Evolutionary conservation across 2,329 filamentous ascomycete species (phyloP), one percentile per base, ranked within the genome.

Genomic region (Hypoxylon sp.): DNA sequence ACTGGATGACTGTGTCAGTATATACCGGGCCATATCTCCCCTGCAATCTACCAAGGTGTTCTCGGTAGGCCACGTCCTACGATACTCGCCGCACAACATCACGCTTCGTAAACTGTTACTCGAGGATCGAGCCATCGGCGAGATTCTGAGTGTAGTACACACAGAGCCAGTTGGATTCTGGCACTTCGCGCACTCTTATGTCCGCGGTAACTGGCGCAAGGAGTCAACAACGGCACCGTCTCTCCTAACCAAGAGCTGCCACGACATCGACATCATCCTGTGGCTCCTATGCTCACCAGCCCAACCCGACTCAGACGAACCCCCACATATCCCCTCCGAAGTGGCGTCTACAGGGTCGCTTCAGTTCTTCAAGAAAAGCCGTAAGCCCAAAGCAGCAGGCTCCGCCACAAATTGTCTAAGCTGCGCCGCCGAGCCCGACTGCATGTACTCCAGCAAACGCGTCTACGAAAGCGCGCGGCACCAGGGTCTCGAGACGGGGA

Each of bases 121-220:
- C 0, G 86, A 92, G 70, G 89, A 97, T 57, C 86, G 86, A 11
- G 88, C 90, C 11, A 91, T 99, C 75, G 96, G 96, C 6, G 92
- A 98, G 60, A 84, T 98, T 31, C 83, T 97, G 57, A 95, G 92
- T 42, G 86, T 97, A 42, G 92, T 97, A 70, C 96, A 98, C 80
- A 96, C 93, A 0, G 96, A 98, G 79, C 96, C 96, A 0, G 91
- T 99, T 0, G 96, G 96, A 0, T 97, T 92, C 90, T 98, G 94
- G 93, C 96, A 98, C 79, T 98, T 97, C 78, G 86, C 92, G 0
- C 94, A 97, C 79, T 93, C 91, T 46, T 97, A 95, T 74, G 95
- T 98, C 37, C 88, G 93, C 50, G 96, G 96, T 15, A 98, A 98
- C 80, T 98, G 96, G 96, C 89, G 95, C 5, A 93, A 92, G 69